Evolutionary conservation across 2,329 filamentous ascomycete species (phyloP), one percentile per base, ranked within the genome.

Genomic region (Clarireedia homoeocarpa): DNA sequence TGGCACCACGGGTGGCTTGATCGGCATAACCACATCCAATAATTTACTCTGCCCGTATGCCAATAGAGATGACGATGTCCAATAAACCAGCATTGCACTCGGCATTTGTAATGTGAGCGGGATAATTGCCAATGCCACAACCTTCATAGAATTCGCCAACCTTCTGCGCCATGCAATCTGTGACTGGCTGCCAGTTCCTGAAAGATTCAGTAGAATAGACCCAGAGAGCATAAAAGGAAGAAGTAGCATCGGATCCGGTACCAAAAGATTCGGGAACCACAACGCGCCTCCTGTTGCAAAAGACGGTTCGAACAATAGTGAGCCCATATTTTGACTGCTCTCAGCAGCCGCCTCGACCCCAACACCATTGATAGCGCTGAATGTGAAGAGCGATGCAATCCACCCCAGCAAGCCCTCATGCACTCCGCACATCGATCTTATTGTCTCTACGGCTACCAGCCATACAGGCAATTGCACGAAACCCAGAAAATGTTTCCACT

Each of bases 231-330:
- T 56, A 42, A 75, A 71, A 0, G 80, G 79, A 1, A 84, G 70
- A 2, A 72, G 61, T 2, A 75, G 69, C 2, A 73, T 74, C 0
- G 80, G 73, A 61, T 85, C 82, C 7, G 78, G 70, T 0, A 73
- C 63, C 5, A 80, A 69, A 14, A 86, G 73, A 64, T 85, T 74
- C 1, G 76, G 73, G 55, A 84, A 83, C 82, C 82, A 86, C 2
- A 82, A 70, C 3, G 77, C 73, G n/a, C 82, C 82, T 69, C 83
- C 82, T 6, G 66, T 73, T 5, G 75, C 73, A 15, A 85, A 69
- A 4, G 75, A 59, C 54, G 46, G 62, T 52, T 63, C 63, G 24
- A 27, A 59, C 36, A 27, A 26, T 36, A 14, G 20, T 15, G 53
- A 51, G 20, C 36, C 40, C 26, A 51, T n/a, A 9, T 45, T 45